Conservation (phyloP, 305 asterid genomes). For the Stenogyne calaminthoides region DNA sequence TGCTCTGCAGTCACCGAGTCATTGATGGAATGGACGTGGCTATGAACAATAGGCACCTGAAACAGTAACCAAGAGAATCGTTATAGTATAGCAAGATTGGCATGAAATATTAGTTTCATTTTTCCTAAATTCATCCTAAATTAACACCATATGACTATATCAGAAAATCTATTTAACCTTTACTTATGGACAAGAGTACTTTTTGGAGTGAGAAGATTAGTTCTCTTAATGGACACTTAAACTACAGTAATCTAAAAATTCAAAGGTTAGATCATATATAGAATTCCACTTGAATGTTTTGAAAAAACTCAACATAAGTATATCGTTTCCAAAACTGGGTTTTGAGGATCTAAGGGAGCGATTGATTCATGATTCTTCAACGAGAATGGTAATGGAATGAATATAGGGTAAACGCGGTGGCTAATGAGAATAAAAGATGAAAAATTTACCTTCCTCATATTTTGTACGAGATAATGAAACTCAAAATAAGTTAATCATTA, state of each 20-base stretch:
- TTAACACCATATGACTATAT: neutral
- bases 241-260: neutral
- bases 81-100: neutral
- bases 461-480: no score
- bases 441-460: no score
- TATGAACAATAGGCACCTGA: conserved; percentile 79
- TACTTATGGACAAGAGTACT: neutral
- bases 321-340: conserved; percentile 6
- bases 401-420: no score
- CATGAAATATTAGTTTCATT: neutral
- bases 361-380: no score
- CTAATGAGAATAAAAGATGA: no score
- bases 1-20: conserved; percentile 76
- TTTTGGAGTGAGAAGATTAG: neutral
- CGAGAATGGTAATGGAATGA: no score
- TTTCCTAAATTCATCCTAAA: neutral
- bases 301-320: neutral
- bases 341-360: neutral
- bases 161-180: neutral
- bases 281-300: neutral
- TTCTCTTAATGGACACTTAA: conserved; percentile 4
- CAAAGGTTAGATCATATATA: neutral
- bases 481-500: no score
- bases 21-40: conserved; percentile 82
- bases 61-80: conserved; percentile 8